Conservation (phyloP, 202 grass and related monocot species). For the Cymbopogon flexuosus region DNA sequence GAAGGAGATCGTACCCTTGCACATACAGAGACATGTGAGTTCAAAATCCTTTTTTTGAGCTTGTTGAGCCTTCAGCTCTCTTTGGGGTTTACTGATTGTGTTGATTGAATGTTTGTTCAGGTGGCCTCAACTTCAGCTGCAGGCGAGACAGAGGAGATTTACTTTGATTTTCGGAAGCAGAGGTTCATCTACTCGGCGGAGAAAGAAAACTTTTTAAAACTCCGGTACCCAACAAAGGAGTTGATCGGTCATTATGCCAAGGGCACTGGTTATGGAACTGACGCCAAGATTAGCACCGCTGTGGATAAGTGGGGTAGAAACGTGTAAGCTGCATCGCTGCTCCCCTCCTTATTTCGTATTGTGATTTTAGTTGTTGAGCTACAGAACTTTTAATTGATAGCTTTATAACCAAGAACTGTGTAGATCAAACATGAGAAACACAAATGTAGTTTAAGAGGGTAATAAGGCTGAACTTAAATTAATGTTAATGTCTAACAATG, state of each 20-base stretch:
- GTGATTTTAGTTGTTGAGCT: slow-evolving; percentile 19
- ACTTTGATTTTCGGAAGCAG: slow-evolving; percentile 98
- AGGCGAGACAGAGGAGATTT: slow-evolving; percentile 70
- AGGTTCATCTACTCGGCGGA: slow-evolving; percentile 67
- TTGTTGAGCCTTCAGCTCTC: not conserved
- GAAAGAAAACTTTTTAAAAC: slow-evolving; percentile 76
- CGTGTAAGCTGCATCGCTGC: slow-evolving; percentile 62
- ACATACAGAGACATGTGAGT: slow-evolving; percentile 70
- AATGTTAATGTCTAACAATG: not conserved
- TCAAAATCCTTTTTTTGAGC: not conserved
- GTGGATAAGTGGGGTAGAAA: slow-evolving; percentile 95
- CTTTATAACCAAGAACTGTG: not conserved
- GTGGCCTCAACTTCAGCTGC: slow-evolving; percentile 50
- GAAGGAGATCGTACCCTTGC: slow-evolving; percentile 83
- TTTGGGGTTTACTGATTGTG: not conserved
- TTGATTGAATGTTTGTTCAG: slow-evolving; percentile 28
- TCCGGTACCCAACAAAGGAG: slow-evolving; percentile 88
- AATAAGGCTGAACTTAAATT: slow-evolving; percentile 5
- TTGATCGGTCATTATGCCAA: slow-evolving; percentile 59
- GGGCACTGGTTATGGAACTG: slow-evolving; percentile 84
- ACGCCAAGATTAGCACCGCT: slow-evolving; percentile 67
- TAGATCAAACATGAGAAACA: not conserved
- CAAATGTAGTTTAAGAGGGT: not conserved
- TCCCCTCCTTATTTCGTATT: slow-evolving; percentile 6
- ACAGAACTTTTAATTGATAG: slow-evolving; percentile 3